phyloP scores from a whole-genome alignment of 768 basidiomycete genomes.

The Filobasidium floriforme region DNA sequence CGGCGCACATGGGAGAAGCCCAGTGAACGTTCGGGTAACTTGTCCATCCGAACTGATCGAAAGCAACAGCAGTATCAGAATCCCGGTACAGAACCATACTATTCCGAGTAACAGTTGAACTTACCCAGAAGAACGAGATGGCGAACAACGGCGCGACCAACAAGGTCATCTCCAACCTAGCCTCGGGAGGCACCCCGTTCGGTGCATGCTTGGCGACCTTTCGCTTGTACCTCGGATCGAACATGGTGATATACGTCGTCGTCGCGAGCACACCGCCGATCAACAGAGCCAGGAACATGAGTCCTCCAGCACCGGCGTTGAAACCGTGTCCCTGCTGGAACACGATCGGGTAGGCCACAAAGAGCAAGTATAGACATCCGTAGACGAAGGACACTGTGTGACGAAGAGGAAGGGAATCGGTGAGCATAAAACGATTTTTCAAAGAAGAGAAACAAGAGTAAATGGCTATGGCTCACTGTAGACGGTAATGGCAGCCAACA shows the following conservation, averaged over 20 bases:
- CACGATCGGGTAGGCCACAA: slow-evolving; percentile 43
- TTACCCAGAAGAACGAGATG: slow-evolving; percentile 46
- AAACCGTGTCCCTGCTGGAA: slow-evolving; percentile 43
- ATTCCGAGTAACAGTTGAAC: not conserved
- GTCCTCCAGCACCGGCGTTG: slow-evolving; percentile 40
- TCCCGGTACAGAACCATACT: not conserved
- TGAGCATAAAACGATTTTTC: too few relatives aligned
- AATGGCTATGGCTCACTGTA: too few relatives aligned
- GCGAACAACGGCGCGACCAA: slow-evolving; percentile 42
- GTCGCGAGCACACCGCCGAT: slow-evolving; percentile 24
- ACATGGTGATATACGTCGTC: slow-evolving; percentile 36
- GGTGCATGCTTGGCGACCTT: slow-evolving; percentile 36
- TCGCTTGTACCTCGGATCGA: slow-evolving; percentile 43
- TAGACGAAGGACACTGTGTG: too few relatives aligned
- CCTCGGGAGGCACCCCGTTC: slow-evolving; percentile 38
- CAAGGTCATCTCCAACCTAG: slow-evolving; percentile 42
- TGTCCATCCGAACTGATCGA: slow-evolving; percentile 45
- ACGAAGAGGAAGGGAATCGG: too few relatives aligned
- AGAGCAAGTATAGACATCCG: slow-evolving; percentile 43
- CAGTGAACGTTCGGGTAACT: slow-evolving; percentile 44
- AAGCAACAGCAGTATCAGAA: not conserved
- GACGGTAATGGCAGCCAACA: slow-evolving; percentile 45
- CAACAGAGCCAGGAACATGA: slow-evolving; percentile 45
- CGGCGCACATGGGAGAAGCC: slow-evolving; percentile 40
- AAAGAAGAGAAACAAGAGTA: too few relatives aligned